Percentiles rank a stretch among this genome's conserved stretches.
Conservation (phyloP, 2,329 filamentous ascomycete genomes). For the Aspergillus proliferans region DNA sequence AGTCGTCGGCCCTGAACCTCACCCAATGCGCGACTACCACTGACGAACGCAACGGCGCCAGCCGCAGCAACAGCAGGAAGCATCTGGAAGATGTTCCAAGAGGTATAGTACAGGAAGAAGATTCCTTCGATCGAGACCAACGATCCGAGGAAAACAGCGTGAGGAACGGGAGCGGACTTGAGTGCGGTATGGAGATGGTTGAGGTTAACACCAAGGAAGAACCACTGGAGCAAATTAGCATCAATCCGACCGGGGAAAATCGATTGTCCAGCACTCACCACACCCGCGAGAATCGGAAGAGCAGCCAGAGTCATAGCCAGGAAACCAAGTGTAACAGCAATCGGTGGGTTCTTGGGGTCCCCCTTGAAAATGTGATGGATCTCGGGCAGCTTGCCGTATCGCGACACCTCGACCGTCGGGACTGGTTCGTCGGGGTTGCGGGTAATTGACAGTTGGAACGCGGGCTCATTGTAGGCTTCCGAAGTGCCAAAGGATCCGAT, state of each 20-base stretch:
- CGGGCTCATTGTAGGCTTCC: conserved; percentile 58
- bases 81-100: conserved; percentile 86
- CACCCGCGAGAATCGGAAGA: conserved; percentile 65
- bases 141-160: conserved; percentile 78
- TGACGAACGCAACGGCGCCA: conserved; percentile 68
- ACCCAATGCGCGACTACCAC: conserved; percentile 80
- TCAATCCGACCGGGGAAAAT: neutral
- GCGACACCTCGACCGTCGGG: conserved; percentile 60
- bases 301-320: conserved; percentile 64
- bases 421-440: conserved; percentile 57
- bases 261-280: conserved; percentile 47
- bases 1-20: conserved; percentile 87
- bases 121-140: conserved; percentile 81
- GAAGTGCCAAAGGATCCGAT: conserved; percentile 80
- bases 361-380: conserved; percentile 86
- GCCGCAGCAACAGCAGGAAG: conserved; percentile 67
- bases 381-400: conserved; percentile 76
- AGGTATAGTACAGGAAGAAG: conserved; percentile 90
- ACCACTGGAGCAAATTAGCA: conserved; percentile 55
- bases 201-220: conserved; percentile 73
- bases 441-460: conserved; percentile 67
- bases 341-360: conserved; percentile 73
- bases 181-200: conserved; percentile 71
- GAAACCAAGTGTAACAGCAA: conserved; percentile 73
- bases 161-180: conserved; percentile 68